phyloP scores from a whole-genome alignment of 768 basidiomycete species.

The Mrakia frigida region DNA sequence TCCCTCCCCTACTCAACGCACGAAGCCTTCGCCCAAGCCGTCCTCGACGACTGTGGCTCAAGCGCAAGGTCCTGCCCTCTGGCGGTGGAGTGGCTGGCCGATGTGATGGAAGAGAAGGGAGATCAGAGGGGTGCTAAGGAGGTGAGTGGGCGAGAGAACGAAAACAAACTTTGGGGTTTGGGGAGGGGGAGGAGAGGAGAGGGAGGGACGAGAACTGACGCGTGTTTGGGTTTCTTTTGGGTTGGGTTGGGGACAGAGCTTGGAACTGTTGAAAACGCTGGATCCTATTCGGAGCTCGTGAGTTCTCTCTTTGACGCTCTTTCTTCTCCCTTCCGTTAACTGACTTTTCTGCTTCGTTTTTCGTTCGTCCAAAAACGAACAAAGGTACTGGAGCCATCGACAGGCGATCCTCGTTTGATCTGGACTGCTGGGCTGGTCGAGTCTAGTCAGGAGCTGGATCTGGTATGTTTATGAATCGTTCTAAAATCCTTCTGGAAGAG shows the following conservation, averaged over 20 bases:
- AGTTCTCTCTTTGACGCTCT: too few species aligned
- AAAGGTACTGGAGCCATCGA: conserved; percentile 2
- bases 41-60: conserved; percentile 9
- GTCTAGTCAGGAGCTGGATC: too few species aligned
- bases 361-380: not conserved
- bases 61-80: conserved; percentile 55
- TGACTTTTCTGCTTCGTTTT: not conserved
- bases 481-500: too few species aligned
- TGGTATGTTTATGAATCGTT: too few species aligned
- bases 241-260: not conserved
- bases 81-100: conserved; percentile 82
- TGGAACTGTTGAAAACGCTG: conserved; percentile 10
- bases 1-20: conserved; percentile 1
- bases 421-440: too few species aligned
- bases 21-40: not conserved
- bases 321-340: too few species aligned
- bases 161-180: too few species aligned
- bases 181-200: not conserved
- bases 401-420: not conserved
- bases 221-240: not conserved
- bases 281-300: conserved; percentile 22
- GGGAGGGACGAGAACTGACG: not conserved
- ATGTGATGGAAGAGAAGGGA: conserved; percentile 54
- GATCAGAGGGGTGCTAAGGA: conserved; percentile 34
- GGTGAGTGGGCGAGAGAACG: not conserved